Conservation (phyloP, 768 basidiomycete species). For the Megacollybia marginata region DNA sequence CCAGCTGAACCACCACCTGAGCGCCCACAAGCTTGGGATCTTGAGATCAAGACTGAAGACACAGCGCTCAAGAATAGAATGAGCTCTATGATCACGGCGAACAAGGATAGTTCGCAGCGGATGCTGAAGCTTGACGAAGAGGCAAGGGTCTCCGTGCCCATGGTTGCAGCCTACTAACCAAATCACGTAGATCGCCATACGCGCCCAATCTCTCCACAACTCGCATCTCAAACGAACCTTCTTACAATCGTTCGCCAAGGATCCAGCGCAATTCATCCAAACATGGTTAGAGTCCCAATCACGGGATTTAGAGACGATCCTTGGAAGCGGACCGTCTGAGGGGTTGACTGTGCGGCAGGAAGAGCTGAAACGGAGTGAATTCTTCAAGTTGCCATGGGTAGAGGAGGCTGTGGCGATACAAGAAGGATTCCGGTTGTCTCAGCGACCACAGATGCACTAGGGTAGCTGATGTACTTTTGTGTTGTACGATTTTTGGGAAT, state of each 20-base stretch:
- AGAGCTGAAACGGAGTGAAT: constrained; percentile 81
- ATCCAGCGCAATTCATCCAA: constrained; percentile 78
- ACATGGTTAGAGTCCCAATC: constrained; percentile 91
- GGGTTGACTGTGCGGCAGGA: constrained; percentile 79
- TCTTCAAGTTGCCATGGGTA: constrained; percentile 91
- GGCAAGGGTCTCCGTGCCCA: constrained; percentile 32
- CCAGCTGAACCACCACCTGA: constrained; percentile 59
- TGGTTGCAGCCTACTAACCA: not conserved
- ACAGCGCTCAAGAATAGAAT: constrained; percentile 63
- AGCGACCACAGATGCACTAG: too few species aligned
- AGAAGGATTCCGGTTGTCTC: constrained; percentile 44
- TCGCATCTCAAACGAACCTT: constrained; percentile 84
- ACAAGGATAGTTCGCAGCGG: constrained; percentile 62
- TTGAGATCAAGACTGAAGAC: constrained; percentile 87
- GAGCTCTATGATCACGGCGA: constrained; percentile 60
- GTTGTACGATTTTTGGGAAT: too few species aligned
- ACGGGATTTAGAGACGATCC: constrained; percentile 78
- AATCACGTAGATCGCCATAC: constrained; percentile 58
- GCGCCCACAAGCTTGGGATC: constrained; percentile 73
- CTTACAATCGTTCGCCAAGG: constrained; percentile 69
- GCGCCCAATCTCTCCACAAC: constrained; percentile 81
- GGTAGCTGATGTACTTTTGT: too few species aligned
- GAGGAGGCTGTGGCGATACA: constrained; percentile 81
- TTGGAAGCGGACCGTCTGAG: constrained; percentile 83
- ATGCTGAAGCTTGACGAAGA: constrained; percentile 81